Evolutionary conservation across 345 rosid species (phyloP), one percentile per base, ranked within the genome.

Genomic region (Eutrema yunnanense): DNA sequence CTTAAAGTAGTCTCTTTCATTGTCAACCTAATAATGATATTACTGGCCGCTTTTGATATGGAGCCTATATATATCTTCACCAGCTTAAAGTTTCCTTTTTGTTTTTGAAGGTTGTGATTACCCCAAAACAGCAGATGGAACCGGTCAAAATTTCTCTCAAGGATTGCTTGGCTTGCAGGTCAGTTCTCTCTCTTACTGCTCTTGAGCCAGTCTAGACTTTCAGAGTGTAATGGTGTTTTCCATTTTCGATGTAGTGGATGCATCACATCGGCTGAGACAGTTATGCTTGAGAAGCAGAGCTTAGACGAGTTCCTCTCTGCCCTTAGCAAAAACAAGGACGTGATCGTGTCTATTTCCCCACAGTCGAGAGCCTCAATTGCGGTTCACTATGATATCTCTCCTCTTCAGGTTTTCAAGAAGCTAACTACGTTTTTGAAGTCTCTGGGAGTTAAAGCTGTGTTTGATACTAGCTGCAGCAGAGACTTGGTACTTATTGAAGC

Each of bases 141-240:
- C 92, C 96, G 0, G 98, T 95, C 14, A 88, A 88, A 80, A 95
- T 92, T 29, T 95, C 99, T 19, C 96, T 95, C 27, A 95, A 92
- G 84, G 99, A 92, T 66, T 95, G 99, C 77, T 84, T 95, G 76
- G 96, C 99, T 40, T 95, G 99, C 87, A 93, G 97, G 97, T 90
- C 30, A 37, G 22, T 53, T 37, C 40, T 66, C n/a, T 30, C 38
- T 74, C 52, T 71, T 74, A 29, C 46, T 48, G 0, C 22, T 75
- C 62, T 12, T 56, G 50, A 49, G 4, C 59, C 0, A 41, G 38
- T 49, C 4, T 64, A 13, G 59, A 50, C 4, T 34, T 32, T 16
- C 22, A 9, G 51, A 7, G 2, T 42, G 42, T 68, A 27, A 60
- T 44, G 69, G 5, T 8, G 11, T 12, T 41, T 41, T 63, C 55